A percentile compares a stretch with the other conserved stretches of the same genome.
Conservation (phyloP, 2,329 filamentous ascomycete genomes). For the Hypoxylon sp. region DNA sequence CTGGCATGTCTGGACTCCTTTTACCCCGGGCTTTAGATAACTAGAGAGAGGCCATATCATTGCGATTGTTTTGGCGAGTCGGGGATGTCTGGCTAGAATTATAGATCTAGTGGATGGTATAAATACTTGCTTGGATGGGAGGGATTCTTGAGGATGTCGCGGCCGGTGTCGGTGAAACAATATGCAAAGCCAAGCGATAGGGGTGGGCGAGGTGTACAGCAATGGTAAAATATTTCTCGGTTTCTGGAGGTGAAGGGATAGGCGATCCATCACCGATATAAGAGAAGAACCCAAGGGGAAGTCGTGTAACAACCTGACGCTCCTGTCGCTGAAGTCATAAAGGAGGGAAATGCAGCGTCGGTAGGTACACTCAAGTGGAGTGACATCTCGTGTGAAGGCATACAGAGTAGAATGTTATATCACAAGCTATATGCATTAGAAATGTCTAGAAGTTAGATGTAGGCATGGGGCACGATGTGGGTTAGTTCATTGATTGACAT, state of each 20-base stretch:
- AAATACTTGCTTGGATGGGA: constrained; percentile 29
- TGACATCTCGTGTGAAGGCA: not conserved
- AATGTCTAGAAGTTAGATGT: not conserved
- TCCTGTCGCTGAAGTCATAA: not conserved
- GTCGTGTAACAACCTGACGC: not conserved
- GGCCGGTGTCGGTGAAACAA: constrained; percentile 7
- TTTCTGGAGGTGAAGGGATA: not conserved
- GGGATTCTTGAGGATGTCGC: not conserved
- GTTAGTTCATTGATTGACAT: not conserved
- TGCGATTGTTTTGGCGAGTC: constrained; percentile 16
- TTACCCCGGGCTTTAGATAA: not conserved
- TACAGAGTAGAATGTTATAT: not conserved
- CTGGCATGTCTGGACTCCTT: not conserved
- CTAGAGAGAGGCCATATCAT: constrained; percentile 1
- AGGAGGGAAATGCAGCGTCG: constrained; percentile 3
- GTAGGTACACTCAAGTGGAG: too few species aligned
- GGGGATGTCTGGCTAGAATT: constrained; percentile 30
- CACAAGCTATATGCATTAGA: too few species aligned
- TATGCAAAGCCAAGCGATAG: constrained; percentile 42
- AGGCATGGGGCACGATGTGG: not conserved
- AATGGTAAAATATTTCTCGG: constrained; percentile 19
- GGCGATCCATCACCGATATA: not conserved
- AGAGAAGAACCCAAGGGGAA: not conserved
- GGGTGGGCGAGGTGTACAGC: constrained; percentile 21
- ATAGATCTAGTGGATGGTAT: constrained; percentile 33